Evolutionary conservation across 148 eudicot genomes (phyloP), one percentile per base, ranked within the genome.

Genomic region (Mesembryanthemum crystallinum): DNA sequence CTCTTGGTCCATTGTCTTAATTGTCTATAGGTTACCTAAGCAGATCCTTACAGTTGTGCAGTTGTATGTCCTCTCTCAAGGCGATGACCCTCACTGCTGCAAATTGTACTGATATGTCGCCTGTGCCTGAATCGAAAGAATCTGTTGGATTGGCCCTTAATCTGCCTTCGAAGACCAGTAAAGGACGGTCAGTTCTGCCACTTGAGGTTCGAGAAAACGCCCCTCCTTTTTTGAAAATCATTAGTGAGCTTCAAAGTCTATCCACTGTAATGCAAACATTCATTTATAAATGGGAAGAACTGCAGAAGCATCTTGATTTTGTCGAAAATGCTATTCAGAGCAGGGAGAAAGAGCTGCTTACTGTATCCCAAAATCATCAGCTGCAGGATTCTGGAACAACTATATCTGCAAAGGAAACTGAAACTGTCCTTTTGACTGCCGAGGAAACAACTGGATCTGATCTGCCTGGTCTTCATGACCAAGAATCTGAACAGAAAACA

Each of bases 201-300:
- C 33, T 28, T 29, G 65, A 28, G 65, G 35, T 24, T 61, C 35
- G 33, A 11, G 35, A 61, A 23, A 28, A 12, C 8, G 20, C 35
- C 1, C 35, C 65, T 28, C 35, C 65, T 27, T 61, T 61, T 27
- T 8, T 61, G 65, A 61, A 61, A 61, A 15, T 28, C 35, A 61
- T 61, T 18, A 15, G 35, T 27, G 65, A 61, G 15, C 65, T 61
- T 28, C 65, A 61, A 28, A 29, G 35, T 61, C 65, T 61, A 28
- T 61, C 65, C 33, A 27, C 33, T 28, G 65, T 61, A 13, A 61
- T 61, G 35, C 21, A 61, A 28, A 28, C 65, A 14, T 86, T 86
- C 78, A 78, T 67, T 3, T 67, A 64, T 73, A 80, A 77, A 75
- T 81, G 85, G 81, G 81, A 86, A 21, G 87, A 86, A 55, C 67